Evolutionary conservation across 2,329 filamentous ascomycete species (phyloP).

Genomic region (Epichloe sp.): DNA sequence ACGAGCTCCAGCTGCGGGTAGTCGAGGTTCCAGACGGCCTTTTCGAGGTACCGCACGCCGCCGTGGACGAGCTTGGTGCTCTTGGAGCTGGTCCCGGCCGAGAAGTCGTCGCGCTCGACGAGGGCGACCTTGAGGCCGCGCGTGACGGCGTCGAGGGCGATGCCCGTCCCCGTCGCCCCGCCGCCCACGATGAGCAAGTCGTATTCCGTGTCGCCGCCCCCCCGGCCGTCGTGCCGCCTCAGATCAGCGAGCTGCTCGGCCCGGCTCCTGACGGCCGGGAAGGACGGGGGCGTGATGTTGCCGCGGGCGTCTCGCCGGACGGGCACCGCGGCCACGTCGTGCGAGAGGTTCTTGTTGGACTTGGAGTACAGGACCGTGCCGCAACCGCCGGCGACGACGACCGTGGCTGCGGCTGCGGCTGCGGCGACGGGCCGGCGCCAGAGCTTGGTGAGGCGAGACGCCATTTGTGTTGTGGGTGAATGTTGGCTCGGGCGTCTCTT

Average conservation of each 20-base stretch:
- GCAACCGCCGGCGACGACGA: conserved; percentile 14
- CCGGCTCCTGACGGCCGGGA: conserved; percentile 21
- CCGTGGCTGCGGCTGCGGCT: conserved; percentile 17
- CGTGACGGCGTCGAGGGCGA: conserved; percentile 69
- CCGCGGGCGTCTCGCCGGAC: conserved; percentile 23
- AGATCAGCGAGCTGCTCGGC: conserved; percentile 27
- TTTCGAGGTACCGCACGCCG: conserved; percentile 74
- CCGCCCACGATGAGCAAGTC: conserved; percentile 69
- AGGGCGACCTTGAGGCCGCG: conserved; percentile 67
- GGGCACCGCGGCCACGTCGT: conserved; percentile 20
- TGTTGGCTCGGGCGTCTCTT: neutral
- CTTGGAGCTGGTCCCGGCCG: conserved; percentile 70
- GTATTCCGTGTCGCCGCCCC: conserved; percentile 34
- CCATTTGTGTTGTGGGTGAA: conserved; percentile 16
- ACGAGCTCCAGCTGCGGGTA: conserved; percentile 73
- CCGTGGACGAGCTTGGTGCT: conserved; percentile 81
- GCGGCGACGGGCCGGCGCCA: conserved; percentile 22
- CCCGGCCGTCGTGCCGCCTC: conserved; percentile 18
- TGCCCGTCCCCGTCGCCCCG: conserved; percentile 67
- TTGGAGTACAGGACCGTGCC: conserved; percentile 18
- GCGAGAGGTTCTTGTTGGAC: conserved; percentile 16
- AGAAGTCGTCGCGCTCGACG: conserved; percentile 75
- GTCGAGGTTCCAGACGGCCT: conserved; percentile 75
- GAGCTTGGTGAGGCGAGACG: conserved; percentile 21
- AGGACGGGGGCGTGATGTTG: conserved; percentile 26